Base-by-base conservation (phyloP, 2,329 filamentous ascomycete species). In the Alternaria rosae region DNA sequence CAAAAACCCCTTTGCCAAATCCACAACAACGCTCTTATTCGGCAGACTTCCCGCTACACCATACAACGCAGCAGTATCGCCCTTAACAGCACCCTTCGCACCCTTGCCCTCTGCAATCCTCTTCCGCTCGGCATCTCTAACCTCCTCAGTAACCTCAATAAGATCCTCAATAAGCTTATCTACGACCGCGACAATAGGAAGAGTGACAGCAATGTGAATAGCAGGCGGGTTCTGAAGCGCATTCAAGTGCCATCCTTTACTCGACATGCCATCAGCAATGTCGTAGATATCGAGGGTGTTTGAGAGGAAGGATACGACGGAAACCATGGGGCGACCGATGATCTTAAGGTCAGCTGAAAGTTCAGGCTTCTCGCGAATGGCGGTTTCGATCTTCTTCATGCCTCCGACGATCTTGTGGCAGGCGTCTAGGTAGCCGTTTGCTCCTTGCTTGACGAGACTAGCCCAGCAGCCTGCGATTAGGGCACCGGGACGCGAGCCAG, bases 391-490 rank as follows among this genome's bases (percentile, higher is more conserved):
- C 77, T 91, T 91, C 84, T 94, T 94, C 66, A 94, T 87, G 1
- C 92, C 87, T 63, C 92, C 92, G 6, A 99, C 92, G 70, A 99
- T 98, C 76, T 91, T 88, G 75, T 90, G 88, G 79, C 94, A 97
- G 7, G 93, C 89, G 64, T 92, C 89, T 26, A 97, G 86, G 80
- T 99, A 99, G 6, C 95, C 95, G 26, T 87, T 84, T 79, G 97
- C 92, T 65, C 95, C 95, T 28, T 96, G 88, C 54, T 85, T 88
- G 90, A 99, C 94, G 75, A 99, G 84, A 79, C 89, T 93, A 2
- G 94, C 90, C 95, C 96, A 99, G 84, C 94, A 97, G 50, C 92
- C 94, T 1, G 95, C 95, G 69, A 99, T 99, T 58, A 99, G 85
- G 2, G 95, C 94, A 48, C 95, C 95, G 0, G 95, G 94, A 1